Base-by-base conservation (phyloP, 768 basidiomycete genomes). In the Termitomyces sp. region DNA sequence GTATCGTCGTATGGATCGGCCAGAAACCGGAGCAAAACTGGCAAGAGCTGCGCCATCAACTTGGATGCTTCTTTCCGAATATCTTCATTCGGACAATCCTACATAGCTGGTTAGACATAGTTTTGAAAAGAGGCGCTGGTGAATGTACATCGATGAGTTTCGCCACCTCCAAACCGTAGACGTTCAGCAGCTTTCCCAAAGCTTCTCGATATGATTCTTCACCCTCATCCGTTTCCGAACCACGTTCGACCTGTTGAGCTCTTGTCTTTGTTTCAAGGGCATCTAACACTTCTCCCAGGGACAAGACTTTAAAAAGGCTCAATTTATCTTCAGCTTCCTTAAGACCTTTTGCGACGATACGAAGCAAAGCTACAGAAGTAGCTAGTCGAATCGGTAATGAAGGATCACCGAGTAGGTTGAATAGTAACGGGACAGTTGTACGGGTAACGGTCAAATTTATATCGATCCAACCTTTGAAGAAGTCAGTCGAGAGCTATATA, bases 361-460 rank as follows among this genome's bases (percentile, higher is more conserved):
- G 86, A 12, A 85, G 80, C 50, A 98, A 74, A 2, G 94, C 83
- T n/a, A 80, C 81, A 20, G 88, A 88, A 2, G 95, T 86, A 1
- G 94, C 89, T 33, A 95, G 75, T 33, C 94, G 90, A 65, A 98
- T 87, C 3, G 89, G 81, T 31, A 93, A 72, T 12, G 88, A 87
- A 0, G 83, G 74, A 67, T 95, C 89, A 16, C 88, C 87, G 41
- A 98, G 82, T 42, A 97, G 79, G 39, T 80, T 83, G 70, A 95
- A 94, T 46, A 97, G 80, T 37, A 98, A 76, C 6, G 89, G 87
- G 36, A 98, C 84, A 2, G 95, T 93, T 15, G 82, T 84, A 13
- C 91, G 92, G 1, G 95, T 98, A 59, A 99, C 89, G 13, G 97
- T 95, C 62, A 98, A 77, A 67, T 93, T 94, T 64, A 99, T 95